phyloP scores from a whole-genome alignment of 208 protist genomes.

The Wallacemonas sp. region DNA sequence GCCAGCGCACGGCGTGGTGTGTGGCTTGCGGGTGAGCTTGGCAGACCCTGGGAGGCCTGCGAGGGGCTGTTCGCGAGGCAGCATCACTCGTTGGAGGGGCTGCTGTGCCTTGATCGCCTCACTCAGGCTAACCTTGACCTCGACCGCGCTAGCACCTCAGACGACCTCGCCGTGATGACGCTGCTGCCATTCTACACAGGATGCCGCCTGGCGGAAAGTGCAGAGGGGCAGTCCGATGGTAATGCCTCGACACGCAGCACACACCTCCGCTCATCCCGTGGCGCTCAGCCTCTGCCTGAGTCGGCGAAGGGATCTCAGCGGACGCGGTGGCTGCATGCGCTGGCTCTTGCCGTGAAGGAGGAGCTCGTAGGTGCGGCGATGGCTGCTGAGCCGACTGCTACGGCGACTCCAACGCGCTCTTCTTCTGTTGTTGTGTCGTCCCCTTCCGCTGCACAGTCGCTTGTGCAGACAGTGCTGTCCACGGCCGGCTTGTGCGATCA shows the following conservation, averaged over 20 bases:
- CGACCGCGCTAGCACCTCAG: not conserved
- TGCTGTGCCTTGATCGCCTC: slow-evolving; percentile 31
- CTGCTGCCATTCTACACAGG: slow-evolving; percentile 4
- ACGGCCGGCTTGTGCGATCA: not conserved
- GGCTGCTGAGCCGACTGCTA: too few species aligned
- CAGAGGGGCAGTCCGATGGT: not conserved
- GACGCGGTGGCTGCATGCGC: not conserved
- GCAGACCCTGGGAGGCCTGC: not conserved
- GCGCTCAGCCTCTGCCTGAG: too few species aligned
- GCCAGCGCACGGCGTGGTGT: not conserved
- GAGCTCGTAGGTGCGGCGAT: not conserved
- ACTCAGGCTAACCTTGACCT: not conserved
- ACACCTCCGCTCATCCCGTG: too few species aligned
- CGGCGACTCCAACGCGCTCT: not conserved
- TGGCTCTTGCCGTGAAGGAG: not conserved
- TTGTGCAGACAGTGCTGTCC: not conserved
- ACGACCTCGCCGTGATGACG: not conserved
- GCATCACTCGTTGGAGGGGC: slow-evolving; percentile 29
- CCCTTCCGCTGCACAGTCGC: not conserved
- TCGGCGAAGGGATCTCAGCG: too few species aligned
- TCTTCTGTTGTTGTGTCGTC: too few species aligned
- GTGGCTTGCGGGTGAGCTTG: slow-evolving; percentile 4
- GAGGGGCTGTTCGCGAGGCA: slow-evolving; percentile 20
- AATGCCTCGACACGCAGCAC: not conserved
- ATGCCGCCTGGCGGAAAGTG: too few species aligned